A percentile compares a stretch with the other conserved stretches of the same genome.
phyloP scores from a whole-genome alignment of 306 rosid species.

The Lotus japonicus region DNA sequence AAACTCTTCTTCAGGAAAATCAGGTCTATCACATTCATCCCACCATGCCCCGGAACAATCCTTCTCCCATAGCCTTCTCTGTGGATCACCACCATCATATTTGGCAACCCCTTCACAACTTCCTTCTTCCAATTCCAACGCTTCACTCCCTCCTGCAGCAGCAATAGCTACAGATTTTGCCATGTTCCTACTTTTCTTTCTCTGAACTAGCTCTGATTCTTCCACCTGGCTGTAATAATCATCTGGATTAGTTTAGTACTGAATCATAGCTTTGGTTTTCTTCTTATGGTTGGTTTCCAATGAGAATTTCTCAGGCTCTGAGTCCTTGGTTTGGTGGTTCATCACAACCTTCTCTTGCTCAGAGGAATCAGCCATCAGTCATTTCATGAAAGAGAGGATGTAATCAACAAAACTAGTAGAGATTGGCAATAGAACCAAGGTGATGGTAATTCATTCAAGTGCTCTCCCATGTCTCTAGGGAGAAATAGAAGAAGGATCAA shows the following conservation, averaged over 20 bases:
- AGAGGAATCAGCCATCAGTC: no score
- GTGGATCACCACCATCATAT: slow-evolving; percentile 26
- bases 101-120: slow-evolving; percentile 10
- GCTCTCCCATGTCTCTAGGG: no score
- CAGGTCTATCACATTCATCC: slow-evolving; percentile 80
- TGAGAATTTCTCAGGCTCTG: slow-evolving; percentile 41
- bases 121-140: slow-evolving; percentile 14
- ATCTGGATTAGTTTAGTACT: slow-evolving; percentile 39
- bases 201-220: slow-evolving; percentile 38
- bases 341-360: slow-evolving; percentile 53
- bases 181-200: slow-evolving; percentile 43
- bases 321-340: slow-evolving; percentile 31
- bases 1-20: slow-evolving; percentile 78
- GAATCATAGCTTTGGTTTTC: slow-evolving; percentile 48
- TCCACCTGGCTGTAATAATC: slow-evolving; percentile 42
- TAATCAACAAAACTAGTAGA: no score
- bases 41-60: slow-evolving; percentile 97
- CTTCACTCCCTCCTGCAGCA: slow-evolving; percentile 21
- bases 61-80: slow-evolving; percentile 83
- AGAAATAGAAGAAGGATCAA: no score
- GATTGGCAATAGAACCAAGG: no score
- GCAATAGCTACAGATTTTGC: slow-evolving; percentile 31
- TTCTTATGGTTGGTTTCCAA: slow-evolving; percentile 39
- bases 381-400: no score
- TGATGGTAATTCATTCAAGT: no score